Conservation (phyloP, 23 red algal genomes). For the Porphyridium purpureum region DNA sequence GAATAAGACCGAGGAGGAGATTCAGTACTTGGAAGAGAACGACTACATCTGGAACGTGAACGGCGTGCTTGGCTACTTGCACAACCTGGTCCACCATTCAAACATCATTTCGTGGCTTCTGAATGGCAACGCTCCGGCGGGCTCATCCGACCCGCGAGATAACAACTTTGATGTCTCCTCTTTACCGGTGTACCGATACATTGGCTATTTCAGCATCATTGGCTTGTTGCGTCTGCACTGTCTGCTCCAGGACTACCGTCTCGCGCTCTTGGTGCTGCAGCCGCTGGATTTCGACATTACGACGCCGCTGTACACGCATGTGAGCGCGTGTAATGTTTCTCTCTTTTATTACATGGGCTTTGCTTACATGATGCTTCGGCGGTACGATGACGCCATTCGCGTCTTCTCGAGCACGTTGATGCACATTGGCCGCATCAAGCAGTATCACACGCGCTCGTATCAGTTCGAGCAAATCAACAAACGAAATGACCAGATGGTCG, state of each 20-base stretch:
- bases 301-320: slow-evolving; percentile 75
- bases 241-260: slow-evolving; percentile 76
- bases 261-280: slow-evolving; percentile 85
- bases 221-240: slow-evolving; percentile 76
- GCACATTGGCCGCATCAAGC: slow-evolving; percentile 74
- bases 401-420: slow-evolving; percentile 49
- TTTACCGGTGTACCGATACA: slow-evolving; percentile 62
- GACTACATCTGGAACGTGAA: slow-evolving; percentile 70
- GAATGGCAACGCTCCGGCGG: slow-evolving; percentile 25
- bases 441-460: slow-evolving; percentile 85
- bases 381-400: slow-evolving; percentile 93
- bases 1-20: slow-evolving; percentile 59
- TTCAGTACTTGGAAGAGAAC: slow-evolving; percentile 46
- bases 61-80: slow-evolving; percentile 44
- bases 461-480: slow-evolving; percentile 99
- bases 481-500: slow-evolving; percentile 91
- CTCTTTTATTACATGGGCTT: slow-evolving; percentile 98
- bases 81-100: slow-evolving; percentile 76
- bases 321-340: slow-evolving; percentile 92
- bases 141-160: slow-evolving; percentile 52
- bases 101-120: slow-evolving; percentile 84
- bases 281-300: slow-evolving; percentile 64
- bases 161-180: slow-evolving; percentile 68
- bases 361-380: slow-evolving; percentile 80
- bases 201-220: slow-evolving; percentile 94